These are phyloP conservation scores for Collybiopsis confluens DNA, from an alignment of 768 basidiomycete species.

Conservation along the genomic window DNA sequence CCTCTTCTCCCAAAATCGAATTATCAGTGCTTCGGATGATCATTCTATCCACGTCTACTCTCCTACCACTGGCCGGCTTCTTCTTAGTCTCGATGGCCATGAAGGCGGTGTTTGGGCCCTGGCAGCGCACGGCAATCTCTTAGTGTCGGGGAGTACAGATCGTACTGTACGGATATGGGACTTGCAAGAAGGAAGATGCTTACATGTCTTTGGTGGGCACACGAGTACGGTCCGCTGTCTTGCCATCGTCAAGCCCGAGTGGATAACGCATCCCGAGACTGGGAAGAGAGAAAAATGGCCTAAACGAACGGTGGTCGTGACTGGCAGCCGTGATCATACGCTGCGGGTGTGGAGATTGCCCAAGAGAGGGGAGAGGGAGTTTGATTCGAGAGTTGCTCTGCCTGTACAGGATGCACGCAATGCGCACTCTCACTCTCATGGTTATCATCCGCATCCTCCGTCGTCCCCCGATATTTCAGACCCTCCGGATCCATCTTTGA, in stretches of 20 bases:
- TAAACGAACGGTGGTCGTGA: constrained; percentile 66
- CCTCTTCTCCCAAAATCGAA: constrained; percentile 89
- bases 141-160: constrained; percentile 92
- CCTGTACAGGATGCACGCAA: too few relatives aligned
- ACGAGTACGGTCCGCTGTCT: constrained; percentile 95
- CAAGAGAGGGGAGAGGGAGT: constrained; percentile 14
- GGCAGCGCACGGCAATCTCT: constrained; percentile 80
- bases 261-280: constrained; percentile 62
- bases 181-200: constrained; percentile 71
- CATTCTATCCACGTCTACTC: constrained; percentile 95
- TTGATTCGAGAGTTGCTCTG: not conserved
- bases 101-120: constrained; percentile 97
- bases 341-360: constrained; percentile 57
- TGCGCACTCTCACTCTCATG: not conserved
- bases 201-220: constrained; percentile 93
- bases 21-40: constrained; percentile 96
- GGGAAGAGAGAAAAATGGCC: constrained; percentile 69
- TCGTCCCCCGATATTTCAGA: constrained; percentile 4
- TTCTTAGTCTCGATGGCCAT: constrained; percentile 79
- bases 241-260: constrained; percentile 92
- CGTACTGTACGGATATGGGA: constrained; percentile 93
- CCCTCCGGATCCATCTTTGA: constrained; percentile 61
- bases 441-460: not conserved
- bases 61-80: constrained; percentile 73
- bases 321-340: constrained; percentile 68